These are phyloP conservation scores for Eruca vesicaria DNA, from an alignment of 441 rosid genomes.

Conservation along the genomic window DNA sequence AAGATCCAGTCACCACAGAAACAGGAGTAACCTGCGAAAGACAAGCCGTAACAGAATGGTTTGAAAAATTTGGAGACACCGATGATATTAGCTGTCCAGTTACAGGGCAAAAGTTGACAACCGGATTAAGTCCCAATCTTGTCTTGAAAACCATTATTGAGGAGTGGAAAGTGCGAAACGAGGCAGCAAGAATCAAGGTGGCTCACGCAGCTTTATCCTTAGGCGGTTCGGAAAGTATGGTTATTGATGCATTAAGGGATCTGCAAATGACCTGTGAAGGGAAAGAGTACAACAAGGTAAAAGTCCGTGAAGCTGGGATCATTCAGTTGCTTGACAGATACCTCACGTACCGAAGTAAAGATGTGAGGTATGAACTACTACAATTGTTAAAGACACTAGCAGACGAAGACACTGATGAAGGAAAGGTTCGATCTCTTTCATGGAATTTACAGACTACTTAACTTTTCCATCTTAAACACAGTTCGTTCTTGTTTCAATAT, in stretches of 20 bases:
- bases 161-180: conserved; percentile 84
- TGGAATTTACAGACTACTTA: not conserved
- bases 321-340: conserved; percentile 58
- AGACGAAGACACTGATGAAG: conserved; percentile 47
- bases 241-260: conserved; percentile 66
- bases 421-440: conserved; percentile 53
- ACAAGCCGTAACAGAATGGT: conserved; percentile 65
- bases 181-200: conserved; percentile 65
- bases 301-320: conserved; percentile 54
- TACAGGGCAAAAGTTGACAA: conserved; percentile 52
- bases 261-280: conserved; percentile 60
- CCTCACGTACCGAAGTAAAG: conserved; percentile 48
- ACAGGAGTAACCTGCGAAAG: conserved; percentile 83
- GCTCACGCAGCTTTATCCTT: conserved; percentile 69
- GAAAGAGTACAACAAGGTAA: conserved; percentile 50
- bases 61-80: conserved; percentile 40
- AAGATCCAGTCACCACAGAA: conserved; percentile 80
- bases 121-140: conserved; percentile 45
- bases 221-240: conserved; percentile 69
- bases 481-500: conserved; percentile 5
- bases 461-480: not conserved
- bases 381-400: conserved; percentile 55
- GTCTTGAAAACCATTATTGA: conserved; percentile 71
- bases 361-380: conserved; percentile 59
- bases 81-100: conserved; percentile 61